These are phyloP conservation scores for Halteria grandinella DNA, from an alignment of 73 alveolate genomes.

Conservation along the genomic window DNA sequence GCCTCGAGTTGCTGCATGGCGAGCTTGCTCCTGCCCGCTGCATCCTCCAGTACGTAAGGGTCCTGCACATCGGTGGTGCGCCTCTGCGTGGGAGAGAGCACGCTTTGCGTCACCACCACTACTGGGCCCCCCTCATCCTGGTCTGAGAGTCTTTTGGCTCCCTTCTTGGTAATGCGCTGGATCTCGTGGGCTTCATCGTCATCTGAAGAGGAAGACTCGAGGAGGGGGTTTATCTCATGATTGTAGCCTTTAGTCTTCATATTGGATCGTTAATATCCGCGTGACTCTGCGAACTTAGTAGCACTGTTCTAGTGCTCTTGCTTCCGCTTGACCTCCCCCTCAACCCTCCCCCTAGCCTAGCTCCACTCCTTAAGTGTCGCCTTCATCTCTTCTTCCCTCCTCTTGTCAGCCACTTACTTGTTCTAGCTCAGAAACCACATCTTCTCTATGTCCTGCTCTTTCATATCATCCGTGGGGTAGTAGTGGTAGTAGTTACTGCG, in stretches of 20 bases:
- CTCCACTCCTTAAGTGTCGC: slow-evolving; percentile 56
- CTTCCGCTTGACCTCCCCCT: slow-evolving; percentile 58
- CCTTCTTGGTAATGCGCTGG: too few relatives aligned
- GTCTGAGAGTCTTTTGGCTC: too few relatives aligned
- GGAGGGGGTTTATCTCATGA: slow-evolving; percentile 3
- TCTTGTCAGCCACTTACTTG: slow-evolving; percentile 41
- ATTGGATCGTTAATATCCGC: slow-evolving; percentile 55
- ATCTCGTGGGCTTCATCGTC: too few relatives aligned
- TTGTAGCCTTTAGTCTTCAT: slow-evolving; percentile 40
- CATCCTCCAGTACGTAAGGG: too few relatives aligned
- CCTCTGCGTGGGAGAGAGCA: too few relatives aligned
- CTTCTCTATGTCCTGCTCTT: slow-evolving; percentile 55
- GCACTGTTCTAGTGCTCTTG: slow-evolving; percentile 50
- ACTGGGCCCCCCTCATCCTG: too few relatives aligned
- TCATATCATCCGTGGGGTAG: slow-evolving; percentile 48
- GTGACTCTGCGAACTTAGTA: slow-evolving; percentile 51
- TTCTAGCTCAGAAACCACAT: slow-evolving; percentile 46
- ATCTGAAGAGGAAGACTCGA: slow-evolving; percentile 38
- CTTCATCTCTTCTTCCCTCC: slow-evolving; percentile 54
- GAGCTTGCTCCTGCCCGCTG: too few relatives aligned
- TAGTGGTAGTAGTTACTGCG: slow-evolving; percentile 44
- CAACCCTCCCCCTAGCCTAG: slow-evolving; percentile 56
- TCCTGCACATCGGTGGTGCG: too few relatives aligned
- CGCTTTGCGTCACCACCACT: too few relatives aligned
- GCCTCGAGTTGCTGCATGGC: too few relatives aligned